Percentiles rank a stretch among this genome's conserved stretches.
Evolutionary conservation across 768 basidiomycete genomes (phyloP).

Genomic region (Pisolithus albus): DNA sequence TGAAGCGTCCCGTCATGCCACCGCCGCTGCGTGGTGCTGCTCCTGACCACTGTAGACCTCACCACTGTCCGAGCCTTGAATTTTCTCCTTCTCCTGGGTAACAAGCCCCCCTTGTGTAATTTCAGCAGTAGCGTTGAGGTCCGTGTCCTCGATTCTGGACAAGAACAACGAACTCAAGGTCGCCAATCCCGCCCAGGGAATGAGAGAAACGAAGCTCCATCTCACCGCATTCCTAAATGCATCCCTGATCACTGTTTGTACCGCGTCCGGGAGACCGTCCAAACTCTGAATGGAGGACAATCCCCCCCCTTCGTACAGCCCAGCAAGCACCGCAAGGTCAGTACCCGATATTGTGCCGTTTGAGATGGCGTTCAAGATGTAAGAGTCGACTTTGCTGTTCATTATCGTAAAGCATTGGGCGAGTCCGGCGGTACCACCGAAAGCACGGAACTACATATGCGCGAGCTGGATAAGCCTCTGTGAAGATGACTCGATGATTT

Average conservation of each 20-base stretch:
- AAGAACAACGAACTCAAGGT: conserved; percentile 33
- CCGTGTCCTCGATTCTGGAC: conserved; percentile 22
- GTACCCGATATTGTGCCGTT: conserved; percentile 24
- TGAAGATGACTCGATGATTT: background rate
- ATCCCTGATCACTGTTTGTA: conserved; percentile 31
- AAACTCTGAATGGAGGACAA: conserved; percentile 33
- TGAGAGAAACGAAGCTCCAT: conserved; percentile 40
- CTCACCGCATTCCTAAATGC: conserved; percentile 37
- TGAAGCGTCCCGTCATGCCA: no score
- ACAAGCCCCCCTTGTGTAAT: background rate
- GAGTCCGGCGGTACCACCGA: conserved; percentile 49
- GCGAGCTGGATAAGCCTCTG: background rate
- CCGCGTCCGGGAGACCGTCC: conserved; percentile 26
- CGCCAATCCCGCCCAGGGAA: conserved; percentile 41
- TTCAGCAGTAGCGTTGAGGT: background rate
- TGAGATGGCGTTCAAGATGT: conserved; percentile 21
- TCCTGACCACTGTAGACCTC: no score
- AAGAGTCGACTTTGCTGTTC: conserved; percentile 33
- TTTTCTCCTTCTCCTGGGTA: background rate
- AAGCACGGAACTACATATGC: conserved; percentile 33
- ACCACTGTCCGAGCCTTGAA: background rate
- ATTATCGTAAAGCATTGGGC: conserved; percentile 48
- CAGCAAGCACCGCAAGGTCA: conserved; percentile 22
- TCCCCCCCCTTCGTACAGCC: conserved; percentile 18
- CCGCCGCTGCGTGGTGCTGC: no score